Base-by-base conservation (phyloP, 2,329 filamentous ascomycete genomes). In the Colletotrichum sp. region DNA sequence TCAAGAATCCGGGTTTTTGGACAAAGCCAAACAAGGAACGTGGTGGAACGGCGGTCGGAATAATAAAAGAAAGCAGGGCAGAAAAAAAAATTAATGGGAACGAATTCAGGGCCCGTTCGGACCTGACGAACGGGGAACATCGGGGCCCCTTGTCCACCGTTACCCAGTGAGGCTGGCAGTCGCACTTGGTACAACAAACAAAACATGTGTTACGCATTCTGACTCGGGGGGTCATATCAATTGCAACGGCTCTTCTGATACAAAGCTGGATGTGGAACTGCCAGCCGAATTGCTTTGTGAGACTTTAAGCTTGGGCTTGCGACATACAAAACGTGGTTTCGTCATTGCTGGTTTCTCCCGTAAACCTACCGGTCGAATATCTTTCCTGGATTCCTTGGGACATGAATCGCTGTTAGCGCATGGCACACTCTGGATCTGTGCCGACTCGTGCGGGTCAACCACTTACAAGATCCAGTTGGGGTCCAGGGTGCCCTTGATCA, bases 351-450 rank as follows among this genome's bases (percentile, higher is more conserved):
- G 57, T 68, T 73, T 61, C 65, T 70, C 70, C 66, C 39, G 63
- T 16, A 69, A 75, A 75, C 73, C 64, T 61, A 70, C 55, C 65
- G 65, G 57, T 73, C 55, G 57, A 78, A 77, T 28, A 72, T 61
- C 71, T 78, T 72, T 61, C 75, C 75, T 25, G 75, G 68, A 28
- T 73, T 77, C 65, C 70, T 72, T 27, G 36, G 39, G 13, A 39
- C 30, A 68, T 61, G 65, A 69, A 66, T 77, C 59, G 67, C 22
- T 16, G 25, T 44, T 16, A 61, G 27, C 59, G 59, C 59, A 61
- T 22, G 28, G 30, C 28, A 52, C 32, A 60, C 30, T 52, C 34
- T 27, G 27, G 27, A 73, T 68, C 32, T 30, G 55, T n/a, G 59
- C 34, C 32, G 69, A 61, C 52, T 75, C 61, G 30, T 32, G 55